Evolutionary conservation across 257 asterid species (phyloP).

Genomic region (Solanum virginianum): DNA sequence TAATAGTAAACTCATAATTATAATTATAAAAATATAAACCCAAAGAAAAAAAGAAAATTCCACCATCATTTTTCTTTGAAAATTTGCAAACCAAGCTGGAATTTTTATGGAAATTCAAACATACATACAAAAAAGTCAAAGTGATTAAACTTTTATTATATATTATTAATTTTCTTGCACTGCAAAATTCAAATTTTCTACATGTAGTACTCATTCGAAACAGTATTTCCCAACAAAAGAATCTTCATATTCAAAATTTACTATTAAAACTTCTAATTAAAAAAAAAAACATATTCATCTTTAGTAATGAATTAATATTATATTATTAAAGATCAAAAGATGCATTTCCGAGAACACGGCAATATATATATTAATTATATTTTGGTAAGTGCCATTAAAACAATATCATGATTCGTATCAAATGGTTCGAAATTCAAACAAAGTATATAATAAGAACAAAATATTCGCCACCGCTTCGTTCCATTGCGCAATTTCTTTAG

Average conservation of each 20-base stretch:
- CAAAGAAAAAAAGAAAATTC: not conserved
- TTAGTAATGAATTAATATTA: too few species aligned
- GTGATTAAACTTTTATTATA: too few species aligned
- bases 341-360: not conserved
- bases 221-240: too few species aligned
- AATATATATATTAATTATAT: not conserved
- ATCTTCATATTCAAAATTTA: too few species aligned
- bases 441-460: not conserved
- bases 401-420: not conserved
- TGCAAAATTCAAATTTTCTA: too few species aligned
- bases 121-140: too few species aligned
- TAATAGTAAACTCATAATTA: not conserved
- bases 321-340: not conserved
- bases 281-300: too few species aligned
- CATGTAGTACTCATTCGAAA: too few species aligned
- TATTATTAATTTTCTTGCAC: too few species aligned
- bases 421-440: not conserved
- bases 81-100: not conserved
- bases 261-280: too few species aligned
- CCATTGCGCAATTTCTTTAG: not conserved
- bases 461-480: not conserved
- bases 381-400: not conserved
- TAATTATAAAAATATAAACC: not conserved
- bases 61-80: not conserved
- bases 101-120: not conserved